Base-by-base conservation (phyloP, 2,329 filamentous ascomycete genomes). In the Lachnellula cervina region DNA sequence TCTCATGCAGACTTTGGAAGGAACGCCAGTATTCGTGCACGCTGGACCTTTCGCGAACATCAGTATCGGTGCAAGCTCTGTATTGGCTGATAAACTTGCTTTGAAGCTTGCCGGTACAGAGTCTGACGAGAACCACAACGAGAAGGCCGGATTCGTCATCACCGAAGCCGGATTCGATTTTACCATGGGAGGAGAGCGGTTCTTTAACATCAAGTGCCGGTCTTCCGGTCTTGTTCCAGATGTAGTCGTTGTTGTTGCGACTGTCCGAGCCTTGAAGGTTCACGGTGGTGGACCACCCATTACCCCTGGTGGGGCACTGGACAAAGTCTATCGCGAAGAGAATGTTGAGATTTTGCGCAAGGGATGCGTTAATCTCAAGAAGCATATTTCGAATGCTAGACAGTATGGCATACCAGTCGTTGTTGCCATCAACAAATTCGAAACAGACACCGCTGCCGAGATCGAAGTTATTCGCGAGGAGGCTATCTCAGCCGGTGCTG, bases 181-280 rank as follows among this genome's bases (percentile, higher is more conserved):
- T 76, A 97, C 94, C 67, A 99, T 99, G 94, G 94, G 94, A 62
- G 94, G 94, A 61, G 94, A 99, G 80, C 88, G 94, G 51, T 99
- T 99, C 81, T 97, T 99, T 84, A 97, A 99, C 79, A 97, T 99
- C 80, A 99, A 99, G 81, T 97, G 94, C 77, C 88, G 94, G 58
- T 89, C 91, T 9, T 97, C 93, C 5, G 93, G 93, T 23, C 86
- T 99, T 46, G 84, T 90, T 2, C 94, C 94, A 2, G 94, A 99
- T 68, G 90, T 91, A 1, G 92, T 96, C 6, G 90, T 99, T 45
- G 86, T 99, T 57, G 94, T 99, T 38, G 93, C 94, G 23, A 99
- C 94, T 2, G 89, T 99, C 46, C 88, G 94, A 64, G 94, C 94
- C 6, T 80, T 99, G 62, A 99, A 99, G 80, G 92, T 97, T 4